A percentile compares a stretch with the other conserved stretches of the same genome.
Evolutionary conservation across 176 grass and related monocot species (phyloP).

Genomic region (Paspalum vaginatum): DNA sequence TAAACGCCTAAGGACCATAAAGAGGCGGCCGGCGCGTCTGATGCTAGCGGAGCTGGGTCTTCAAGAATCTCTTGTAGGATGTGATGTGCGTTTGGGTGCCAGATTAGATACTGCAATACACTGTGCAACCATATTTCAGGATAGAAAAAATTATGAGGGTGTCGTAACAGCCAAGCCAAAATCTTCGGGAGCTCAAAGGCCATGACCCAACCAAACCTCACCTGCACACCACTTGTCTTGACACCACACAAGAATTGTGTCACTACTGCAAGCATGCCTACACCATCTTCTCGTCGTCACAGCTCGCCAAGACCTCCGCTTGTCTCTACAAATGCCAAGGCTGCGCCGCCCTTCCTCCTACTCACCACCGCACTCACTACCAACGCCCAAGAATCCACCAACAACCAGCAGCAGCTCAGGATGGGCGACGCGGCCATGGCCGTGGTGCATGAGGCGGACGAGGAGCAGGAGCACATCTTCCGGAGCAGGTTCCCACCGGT

Average conservation of each 20-base stretch:
- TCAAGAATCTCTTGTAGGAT: no score
- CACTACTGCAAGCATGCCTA: not conserved
- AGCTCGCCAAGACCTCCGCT: not conserved
- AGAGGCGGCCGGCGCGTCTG: no score
- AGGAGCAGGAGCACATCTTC: conserved; percentile 71
- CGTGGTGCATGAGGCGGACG: conserved; percentile 21
- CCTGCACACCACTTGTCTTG: conserved; percentile 43
- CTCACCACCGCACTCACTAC: not conserved
- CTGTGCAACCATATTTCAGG: no score
- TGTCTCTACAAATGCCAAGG: conserved; percentile 49
- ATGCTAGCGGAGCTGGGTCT: no score
- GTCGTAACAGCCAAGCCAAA: not conserved
- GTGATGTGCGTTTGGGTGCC: no score
- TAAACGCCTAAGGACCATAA: no score
- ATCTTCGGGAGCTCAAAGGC: not conserved
- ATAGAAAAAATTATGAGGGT: not conserved
- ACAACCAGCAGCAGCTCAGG: not conserved
- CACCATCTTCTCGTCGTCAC: not conserved
- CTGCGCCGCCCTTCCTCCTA: not conserved
- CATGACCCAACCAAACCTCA: conserved; percentile 59
- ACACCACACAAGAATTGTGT: conserved; percentile 51
- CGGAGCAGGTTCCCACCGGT: conserved; percentile 64
- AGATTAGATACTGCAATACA: no score
- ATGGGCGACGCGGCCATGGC: conserved; percentile 51
- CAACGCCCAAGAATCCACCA: not conserved